These are phyloP conservation scores for Tetrahymena borealis DNA, from an alignment of 73 alveolate species.

Conservation along the genomic window DNA sequence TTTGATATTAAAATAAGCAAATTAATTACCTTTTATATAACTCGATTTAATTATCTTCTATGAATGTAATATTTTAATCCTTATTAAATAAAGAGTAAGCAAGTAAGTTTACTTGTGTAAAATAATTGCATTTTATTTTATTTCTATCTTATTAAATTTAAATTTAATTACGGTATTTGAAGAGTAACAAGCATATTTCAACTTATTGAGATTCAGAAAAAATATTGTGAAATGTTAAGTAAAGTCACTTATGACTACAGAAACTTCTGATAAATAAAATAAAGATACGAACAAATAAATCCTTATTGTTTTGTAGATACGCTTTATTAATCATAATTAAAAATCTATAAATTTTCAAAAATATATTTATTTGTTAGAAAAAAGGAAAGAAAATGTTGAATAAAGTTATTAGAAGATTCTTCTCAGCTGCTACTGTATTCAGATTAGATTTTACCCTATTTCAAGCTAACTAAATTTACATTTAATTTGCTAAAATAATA, in stretches of 20 bases:
- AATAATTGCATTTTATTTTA: too few species aligned
- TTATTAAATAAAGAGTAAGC: too few species aligned
- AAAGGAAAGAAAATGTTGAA: neutral
- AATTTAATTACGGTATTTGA: too few species aligned
- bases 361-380: neutral
- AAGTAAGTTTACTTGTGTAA: too few species aligned
- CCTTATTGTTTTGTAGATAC: neutral
- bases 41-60: too few species aligned
- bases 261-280: neutral
- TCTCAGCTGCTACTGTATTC: neutral
- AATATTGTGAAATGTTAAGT: neutral
- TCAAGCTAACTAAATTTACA: neutral
- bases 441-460: neutral
- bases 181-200: too few species aligned
- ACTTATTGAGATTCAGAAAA: neutral
- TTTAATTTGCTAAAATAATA: neutral
- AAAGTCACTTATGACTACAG: neutral
- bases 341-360: neutral
- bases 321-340: neutral
- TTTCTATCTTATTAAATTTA: too few species aligned
- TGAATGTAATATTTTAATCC: too few species aligned
- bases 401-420: neutral
- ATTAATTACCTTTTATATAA: too few species aligned
- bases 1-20: too few species aligned
- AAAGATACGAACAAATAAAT: neutral